Percentiles rank a stretch among this genome's conserved stretches.
Conservation (phyloP, 148 eudicot genomes). For the Dysphania ambrosioides region DNA sequence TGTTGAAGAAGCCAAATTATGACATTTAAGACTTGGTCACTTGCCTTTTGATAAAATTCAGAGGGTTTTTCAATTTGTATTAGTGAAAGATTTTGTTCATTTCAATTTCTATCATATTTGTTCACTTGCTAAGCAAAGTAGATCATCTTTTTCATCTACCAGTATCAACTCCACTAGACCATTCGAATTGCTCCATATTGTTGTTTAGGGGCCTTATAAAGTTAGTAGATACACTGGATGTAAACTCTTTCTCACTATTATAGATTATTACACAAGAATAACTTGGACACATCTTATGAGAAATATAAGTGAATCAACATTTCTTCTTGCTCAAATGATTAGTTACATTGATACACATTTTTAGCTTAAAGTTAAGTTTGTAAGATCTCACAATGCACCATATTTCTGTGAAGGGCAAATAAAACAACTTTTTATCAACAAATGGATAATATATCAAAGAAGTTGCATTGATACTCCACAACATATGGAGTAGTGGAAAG, state of each 20-base stretch:
- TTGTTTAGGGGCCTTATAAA: background rate
- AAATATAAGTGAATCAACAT: background rate
- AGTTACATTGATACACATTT: background rate
- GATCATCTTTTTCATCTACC: background rate
- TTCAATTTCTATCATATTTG: background rate
- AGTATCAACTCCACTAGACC: background rate
- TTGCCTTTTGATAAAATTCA: too few relatives aligned
- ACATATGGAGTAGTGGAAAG: background rate
- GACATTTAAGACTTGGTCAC: too few relatives aligned
- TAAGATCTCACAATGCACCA: background rate
- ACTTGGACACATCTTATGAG: too few relatives aligned
- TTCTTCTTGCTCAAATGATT: background rate
- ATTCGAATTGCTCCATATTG: background rate
- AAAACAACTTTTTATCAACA: too few relatives aligned
- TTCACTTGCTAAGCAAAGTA: background rate
- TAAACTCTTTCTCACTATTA: constrained; percentile 7
- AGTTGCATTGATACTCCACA: too few relatives aligned
- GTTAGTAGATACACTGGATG: background rate
- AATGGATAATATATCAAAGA: too few relatives aligned
- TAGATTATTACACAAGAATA: too few relatives aligned
- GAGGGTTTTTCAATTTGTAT: background rate
- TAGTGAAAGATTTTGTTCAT: background rate
- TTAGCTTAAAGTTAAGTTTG: background rate
- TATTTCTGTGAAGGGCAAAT: background rate
- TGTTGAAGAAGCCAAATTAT: too few relatives aligned